Conservation (phyloP, 2,329 filamentous ascomycete species). For the Paecilomyces variotii region DNA sequence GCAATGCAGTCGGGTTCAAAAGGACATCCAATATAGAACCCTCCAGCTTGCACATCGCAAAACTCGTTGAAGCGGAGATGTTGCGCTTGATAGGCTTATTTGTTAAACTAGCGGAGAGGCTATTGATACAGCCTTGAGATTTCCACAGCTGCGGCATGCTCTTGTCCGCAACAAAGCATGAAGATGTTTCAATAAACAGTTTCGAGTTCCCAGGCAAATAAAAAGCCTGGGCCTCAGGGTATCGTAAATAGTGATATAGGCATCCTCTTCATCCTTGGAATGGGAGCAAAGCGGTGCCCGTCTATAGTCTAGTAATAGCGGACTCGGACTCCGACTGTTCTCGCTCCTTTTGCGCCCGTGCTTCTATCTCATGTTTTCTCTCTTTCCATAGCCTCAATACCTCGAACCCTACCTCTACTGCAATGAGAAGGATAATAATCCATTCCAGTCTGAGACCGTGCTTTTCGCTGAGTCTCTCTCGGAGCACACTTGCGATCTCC, state of each 20-base stretch:
- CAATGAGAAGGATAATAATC: constrained; percentile 92
- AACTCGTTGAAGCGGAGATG: no score
- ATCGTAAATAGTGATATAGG: neutral
- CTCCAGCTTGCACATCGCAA: no score
- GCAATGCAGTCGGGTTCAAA: no score
- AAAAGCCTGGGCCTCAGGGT: neutral
- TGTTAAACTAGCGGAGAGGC: no score
- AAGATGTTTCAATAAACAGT: neutral
- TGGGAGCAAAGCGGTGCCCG: neutral
- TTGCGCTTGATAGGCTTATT: no score
- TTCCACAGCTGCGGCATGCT: neutral
- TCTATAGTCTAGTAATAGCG: neutral
- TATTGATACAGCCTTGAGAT: neutral
- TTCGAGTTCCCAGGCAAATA: neutral
- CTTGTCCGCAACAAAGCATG: neutral
- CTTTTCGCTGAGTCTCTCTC: constrained; percentile 83
- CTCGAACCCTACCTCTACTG: constrained; percentile 86
- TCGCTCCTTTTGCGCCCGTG: constrained; percentile 7
- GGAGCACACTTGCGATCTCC: constrained; percentile 82
- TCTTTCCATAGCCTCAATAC: constrained; percentile 66
- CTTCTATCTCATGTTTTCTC: constrained; percentile 34
- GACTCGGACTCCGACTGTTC: neutral
- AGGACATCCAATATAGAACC: no score
- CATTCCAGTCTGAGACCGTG: constrained; percentile 83
- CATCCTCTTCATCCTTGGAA: neutral